Conservation (phyloP, 2,329 filamentous ascomycete genomes). For the Penicillium oxalicum region DNA sequence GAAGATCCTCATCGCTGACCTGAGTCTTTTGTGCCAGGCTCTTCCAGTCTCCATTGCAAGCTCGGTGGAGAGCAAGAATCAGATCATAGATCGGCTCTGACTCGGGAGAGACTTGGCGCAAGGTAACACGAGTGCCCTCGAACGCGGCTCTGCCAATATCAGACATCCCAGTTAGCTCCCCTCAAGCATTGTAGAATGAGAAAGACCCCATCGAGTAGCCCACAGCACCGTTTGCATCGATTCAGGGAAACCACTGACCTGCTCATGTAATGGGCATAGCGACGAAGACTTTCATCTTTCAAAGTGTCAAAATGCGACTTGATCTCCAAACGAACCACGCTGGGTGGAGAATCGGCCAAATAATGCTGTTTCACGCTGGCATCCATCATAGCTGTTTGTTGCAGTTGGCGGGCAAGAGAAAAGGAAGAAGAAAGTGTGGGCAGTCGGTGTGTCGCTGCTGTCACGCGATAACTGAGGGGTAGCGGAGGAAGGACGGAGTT, state of each 20-base stretch:
- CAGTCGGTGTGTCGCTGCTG: conserved; percentile 4
- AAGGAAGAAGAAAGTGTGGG: conserved; percentile 8
- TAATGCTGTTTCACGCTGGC: conserved; percentile 56
- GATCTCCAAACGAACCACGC: conserved; percentile 80
- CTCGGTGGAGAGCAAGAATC: conserved; percentile 65
- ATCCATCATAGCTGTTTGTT: conserved; percentile 30
- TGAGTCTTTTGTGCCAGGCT: conserved; percentile 58
- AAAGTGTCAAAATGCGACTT: conserved; percentile 79
- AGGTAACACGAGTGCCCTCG: conserved; percentile 68
- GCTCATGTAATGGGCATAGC: conserved; percentile 87
- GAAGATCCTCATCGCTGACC: conserved; percentile 58
- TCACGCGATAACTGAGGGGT: conserved; percentile 12
- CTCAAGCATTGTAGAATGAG: too few species aligned
- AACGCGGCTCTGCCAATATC: conserved; percentile 60
- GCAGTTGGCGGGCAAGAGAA: conserved; percentile 8
- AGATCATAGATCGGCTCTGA: conserved; percentile 76
- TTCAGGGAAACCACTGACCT: conserved; percentile 44
- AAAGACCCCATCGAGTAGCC: too few species aligned
- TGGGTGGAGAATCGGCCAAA: conserved; percentile 83
- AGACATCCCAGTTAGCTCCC: neutral
- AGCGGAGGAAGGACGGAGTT: conserved; percentile 16
- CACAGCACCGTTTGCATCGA: neutral
- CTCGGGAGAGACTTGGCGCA: conserved; percentile 76
- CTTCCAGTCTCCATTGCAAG: conserved; percentile 64
- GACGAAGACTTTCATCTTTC: conserved; percentile 60